Percentiles rank a stretch among this genome's conserved stretches.
Conservation (phyloP, 2,329 filamentous ascomycete species). For the Domatiomyces catenatus region DNA sequence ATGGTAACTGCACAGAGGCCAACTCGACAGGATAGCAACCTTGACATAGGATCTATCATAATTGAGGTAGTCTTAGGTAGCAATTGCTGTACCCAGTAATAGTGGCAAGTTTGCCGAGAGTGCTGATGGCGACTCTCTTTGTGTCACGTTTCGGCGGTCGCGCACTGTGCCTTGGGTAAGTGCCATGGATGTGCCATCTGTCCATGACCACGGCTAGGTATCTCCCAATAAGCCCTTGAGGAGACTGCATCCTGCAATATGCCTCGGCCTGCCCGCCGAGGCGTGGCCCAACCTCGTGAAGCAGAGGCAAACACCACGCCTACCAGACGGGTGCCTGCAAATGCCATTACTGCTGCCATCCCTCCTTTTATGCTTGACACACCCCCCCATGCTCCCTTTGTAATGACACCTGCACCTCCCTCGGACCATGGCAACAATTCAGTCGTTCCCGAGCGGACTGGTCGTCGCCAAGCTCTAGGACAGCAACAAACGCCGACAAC, state of each 20-base stretch:
- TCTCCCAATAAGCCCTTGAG: background rate
- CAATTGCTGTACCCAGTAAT: too few relatives aligned
- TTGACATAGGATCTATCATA: background rate
- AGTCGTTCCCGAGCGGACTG: constrained; percentile 10
- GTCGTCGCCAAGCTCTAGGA: constrained; percentile 8
- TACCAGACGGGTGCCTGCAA: constrained; percentile 1
- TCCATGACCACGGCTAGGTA: background rate
- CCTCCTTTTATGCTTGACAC: constrained; percentile 19
- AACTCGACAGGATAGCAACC: background rate
- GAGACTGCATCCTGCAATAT: background rate
- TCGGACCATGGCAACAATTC: constrained; percentile 11
- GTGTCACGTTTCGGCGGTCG: background rate
- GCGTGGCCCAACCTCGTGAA: background rate
- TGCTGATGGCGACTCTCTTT: background rate
- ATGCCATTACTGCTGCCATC: constrained; percentile 18
- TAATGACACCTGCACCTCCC: constrained; percentile 14
- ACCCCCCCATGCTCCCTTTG: constrained; percentile 17
- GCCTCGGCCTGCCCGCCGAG: background rate
- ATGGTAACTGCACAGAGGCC: background rate
- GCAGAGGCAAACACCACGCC: background rate
- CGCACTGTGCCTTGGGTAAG: background rate
- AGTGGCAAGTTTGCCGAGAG: background rate
- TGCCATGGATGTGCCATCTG: background rate
- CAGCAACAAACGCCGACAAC: constrained; percentile 9
- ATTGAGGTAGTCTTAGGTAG: too few relatives aligned